Evolutionary conservation across 164 flowering plant genomes (phyloP), one percentile per base, ranked within the genome.

Genomic region (Brasenia schreberi): DNA sequence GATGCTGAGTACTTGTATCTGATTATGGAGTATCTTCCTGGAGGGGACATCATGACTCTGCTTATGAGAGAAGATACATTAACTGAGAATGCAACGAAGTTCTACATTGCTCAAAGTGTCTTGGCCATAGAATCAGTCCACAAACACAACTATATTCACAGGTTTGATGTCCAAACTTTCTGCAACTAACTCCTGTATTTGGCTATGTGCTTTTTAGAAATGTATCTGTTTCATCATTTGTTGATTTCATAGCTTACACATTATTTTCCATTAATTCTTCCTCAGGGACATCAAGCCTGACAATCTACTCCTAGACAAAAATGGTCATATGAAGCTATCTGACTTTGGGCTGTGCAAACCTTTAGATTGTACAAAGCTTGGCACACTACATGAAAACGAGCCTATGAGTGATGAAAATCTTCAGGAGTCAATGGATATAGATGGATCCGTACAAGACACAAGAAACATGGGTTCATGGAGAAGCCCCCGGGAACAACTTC

Each of bases 271-370:
- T 49, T 49, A 49, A 5, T 14, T 63, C 56, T 19, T 63, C 74
- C 72, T 59, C 86, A 90, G 98, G 74, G 96, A 94, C 67, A 90
- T 91, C 63, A 94, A 94, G 78, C 98, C 97, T 18, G 98, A 94
- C 84, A 94, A 94, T 74, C 96, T 94, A 72, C 74, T 94, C 45
- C 65, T 94, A 77, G 98, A 94, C 74, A 83, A 72, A 79, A 80
- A 85, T 71, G 98, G 98, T 63, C 96, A 94, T 72, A 83, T 89
- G 95, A 94, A 91, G 82, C 86, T 94, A 10, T 94, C 98, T 66
- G 97, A 94, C 76, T 94, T 94, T 85, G 98, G 98, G 68, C 88
- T 94, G 69, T 94, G 98, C 82, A 94, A 91, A 78, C 93, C 98
- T 59, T 83, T 94, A 49, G 95, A 94, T 77, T 86, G 87, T 74